Percentiles rank a stretch among this genome's conserved stretches.
These are phyloP conservation scores for Penicillium subrubescens DNA, from an alignment of 495 filamentous ascomycete genomes.

Conservation along the genomic window DNA sequence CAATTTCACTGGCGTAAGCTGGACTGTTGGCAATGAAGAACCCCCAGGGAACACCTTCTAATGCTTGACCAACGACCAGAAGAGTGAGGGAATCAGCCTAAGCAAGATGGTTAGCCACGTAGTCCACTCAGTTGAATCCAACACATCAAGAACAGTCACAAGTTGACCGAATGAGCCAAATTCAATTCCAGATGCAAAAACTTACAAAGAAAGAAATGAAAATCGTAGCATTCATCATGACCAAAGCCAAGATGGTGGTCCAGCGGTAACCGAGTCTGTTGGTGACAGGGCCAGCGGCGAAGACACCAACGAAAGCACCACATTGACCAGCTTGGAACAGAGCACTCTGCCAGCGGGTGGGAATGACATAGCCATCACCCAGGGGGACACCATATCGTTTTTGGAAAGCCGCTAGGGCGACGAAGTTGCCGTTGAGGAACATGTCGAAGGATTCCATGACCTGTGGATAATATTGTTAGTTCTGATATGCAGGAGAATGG, in stretches of 20 bases:
- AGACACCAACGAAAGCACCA: constrained; percentile 69
- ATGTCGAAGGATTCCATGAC: constrained; percentile 49
- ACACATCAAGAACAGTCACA: not conserved
- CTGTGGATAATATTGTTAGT: not conserved
- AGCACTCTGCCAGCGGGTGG: constrained; percentile 40
- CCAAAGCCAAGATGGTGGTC: constrained; percentile 63
- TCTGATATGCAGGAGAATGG: not conserved
- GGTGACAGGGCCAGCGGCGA: constrained; percentile 67
- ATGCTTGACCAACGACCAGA: constrained; percentile 65
- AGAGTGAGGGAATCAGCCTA: constrained; percentile 49
- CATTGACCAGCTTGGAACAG: constrained; percentile 39
- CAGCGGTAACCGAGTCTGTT: constrained; percentile 66
- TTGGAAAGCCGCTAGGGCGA: constrained; percentile 31
- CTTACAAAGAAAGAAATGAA: constrained; percentile 62
- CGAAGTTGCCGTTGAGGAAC: constrained; percentile 43
- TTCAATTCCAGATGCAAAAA: not conserved
- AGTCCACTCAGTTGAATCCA: not conserved
- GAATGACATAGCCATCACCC: constrained; percentile 19
- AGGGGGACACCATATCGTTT: constrained; percentile 29
- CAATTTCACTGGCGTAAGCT: constrained; percentile 73
- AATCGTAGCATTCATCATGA: constrained; percentile 61
- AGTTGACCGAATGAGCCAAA: not conserved
- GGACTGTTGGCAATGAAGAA: constrained; percentile 73
- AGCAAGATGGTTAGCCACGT: not conserved
- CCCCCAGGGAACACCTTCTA: constrained; percentile 75